phyloP scores from a whole-genome alignment of 768 basidiomycete genomes.

The Russula brevipes region DNA sequence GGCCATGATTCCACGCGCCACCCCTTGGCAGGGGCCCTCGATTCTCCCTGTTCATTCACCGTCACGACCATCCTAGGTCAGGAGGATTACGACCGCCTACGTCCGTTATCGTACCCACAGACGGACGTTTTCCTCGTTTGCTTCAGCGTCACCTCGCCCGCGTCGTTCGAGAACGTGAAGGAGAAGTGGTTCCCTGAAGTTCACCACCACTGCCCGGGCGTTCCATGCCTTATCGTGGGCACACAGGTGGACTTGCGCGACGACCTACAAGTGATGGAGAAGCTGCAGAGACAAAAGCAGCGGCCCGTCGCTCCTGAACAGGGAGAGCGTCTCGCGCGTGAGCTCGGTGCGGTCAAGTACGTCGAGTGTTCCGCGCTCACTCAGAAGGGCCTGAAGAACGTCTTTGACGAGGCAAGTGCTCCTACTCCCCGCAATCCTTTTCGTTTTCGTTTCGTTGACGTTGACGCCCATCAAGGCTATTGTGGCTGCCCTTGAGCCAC shows the following conservation, averaged over 20 bases:
- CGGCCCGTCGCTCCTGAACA: slow-evolving; percentile 81
- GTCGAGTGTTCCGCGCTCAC: slow-evolving; percentile 99
- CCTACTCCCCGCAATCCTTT: neutral
- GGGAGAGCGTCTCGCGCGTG: slow-evolving; percentile 93
- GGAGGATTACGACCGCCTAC: slow-evolving; percentile 99
- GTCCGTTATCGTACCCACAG: slow-evolving; percentile 98
- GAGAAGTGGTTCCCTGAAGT: slow-evolving; percentile 99
- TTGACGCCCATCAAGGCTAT: slow-evolving; percentile 61
- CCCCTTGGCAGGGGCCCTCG: neutral
- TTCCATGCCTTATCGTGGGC: slow-evolving; percentile 98
- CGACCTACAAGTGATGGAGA: slow-evolving; percentile 89
- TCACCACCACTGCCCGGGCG: slow-evolving; percentile 98
- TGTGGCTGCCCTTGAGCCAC: slow-evolving; percentile 96
- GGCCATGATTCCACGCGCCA: neutral
- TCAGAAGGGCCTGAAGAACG: slow-evolving; percentile 99
- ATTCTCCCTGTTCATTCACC: slow-evolving; percentile 18
- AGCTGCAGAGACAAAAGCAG: slow-evolving; percentile 95
- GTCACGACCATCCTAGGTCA: slow-evolving; percentile 55
- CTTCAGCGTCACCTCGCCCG: slow-evolving; percentile 97
- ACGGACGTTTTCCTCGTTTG: slow-evolving; percentile 99
- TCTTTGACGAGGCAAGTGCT: slow-evolving; percentile 91
- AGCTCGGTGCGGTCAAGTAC: slow-evolving; percentile 97
- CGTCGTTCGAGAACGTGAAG: slow-evolving; percentile 99
- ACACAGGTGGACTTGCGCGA: slow-evolving; percentile 97
- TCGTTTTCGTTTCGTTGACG: neutral